Evolutionary conservation across 176 grass and related monocot genomes (phyloP), one percentile per base, ranked within the genome.

Genomic region (Zizania latifolia): DNA sequence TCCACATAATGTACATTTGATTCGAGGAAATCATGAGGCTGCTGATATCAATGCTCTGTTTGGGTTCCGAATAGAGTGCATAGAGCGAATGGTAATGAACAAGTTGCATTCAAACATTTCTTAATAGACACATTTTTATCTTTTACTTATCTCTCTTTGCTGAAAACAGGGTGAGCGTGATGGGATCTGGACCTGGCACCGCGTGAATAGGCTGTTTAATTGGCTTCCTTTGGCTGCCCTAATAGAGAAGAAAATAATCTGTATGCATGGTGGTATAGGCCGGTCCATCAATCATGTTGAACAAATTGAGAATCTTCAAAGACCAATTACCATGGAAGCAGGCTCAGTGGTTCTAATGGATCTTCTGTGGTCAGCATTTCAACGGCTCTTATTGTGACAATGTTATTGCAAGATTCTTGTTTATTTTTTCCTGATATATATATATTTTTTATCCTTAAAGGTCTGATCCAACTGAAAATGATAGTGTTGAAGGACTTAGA

Each of bases 391-490:
- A 12, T 16, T 38, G 8, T 74, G 17, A 65, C 27, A 46, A n/a
- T n/a, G 11, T 89, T 70, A 31, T 74, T 75, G 38, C 1, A 62
- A 57, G 73, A 57, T 91, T 15, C 65, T 68, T 50, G 8, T 45
- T 75, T 60, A n/a, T 58, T 65, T 68, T 82, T 63, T 68, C 23
- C 10, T 68, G 41, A 79, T 77, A 54, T 56, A 21, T 19, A 14
- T 64, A 27, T n/a, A n/a, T n/a, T n/a, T 12, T 80, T 67, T 84
- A 72, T 46, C 4, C 31, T 76, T 82, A 38, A 66, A 99, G 96
- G 94, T 98, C 94, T 58, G 94, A 98, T 89, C 94, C 94, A 86
- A 98, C 94, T 58, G 94, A 94, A 77, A 99, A 99, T 82, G 95
- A 94, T 30, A 99, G 95, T 36, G 91, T 99, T 17, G 95, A 99